Percentiles rank a stretch among this genome's conserved stretches.
Conservation (phyloP, 176 grass and related monocot species). For the Oropetium thomaeum region DNA sequence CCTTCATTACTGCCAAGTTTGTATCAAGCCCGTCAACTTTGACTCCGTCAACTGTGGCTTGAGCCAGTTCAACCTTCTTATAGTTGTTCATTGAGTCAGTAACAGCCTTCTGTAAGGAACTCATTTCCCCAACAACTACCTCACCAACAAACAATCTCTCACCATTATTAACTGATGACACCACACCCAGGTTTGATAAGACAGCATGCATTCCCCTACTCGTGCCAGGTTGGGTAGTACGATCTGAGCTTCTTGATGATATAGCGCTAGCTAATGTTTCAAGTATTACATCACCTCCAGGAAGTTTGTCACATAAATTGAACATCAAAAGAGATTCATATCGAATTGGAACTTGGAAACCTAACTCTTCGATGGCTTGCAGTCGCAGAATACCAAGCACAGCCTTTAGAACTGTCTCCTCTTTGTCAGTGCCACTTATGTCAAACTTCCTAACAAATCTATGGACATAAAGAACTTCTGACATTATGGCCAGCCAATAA, state of each 20-base stretch:
- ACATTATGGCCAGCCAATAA: conserved; percentile 89
- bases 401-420: conserved; percentile 79
- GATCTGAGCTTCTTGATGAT: conserved; percentile 51
- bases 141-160: conserved; percentile 85
- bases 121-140: conserved; percentile 81
- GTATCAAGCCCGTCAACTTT: conserved; percentile 98
- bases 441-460: conserved; percentile 71
- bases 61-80: conserved; percentile 83
- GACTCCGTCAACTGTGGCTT: conserved; percentile 85
- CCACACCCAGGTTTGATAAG: conserved; percentile 80
- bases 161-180: conserved; percentile 47
- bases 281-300: conserved; percentile 88
- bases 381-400: conserved; percentile 68
- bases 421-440: conserved; percentile 65
- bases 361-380: conserved; percentile 78
- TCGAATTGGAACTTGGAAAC: conserved; percentile 44
- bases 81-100: conserved; percentile 76
- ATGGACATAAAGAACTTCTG: conserved; percentile 76
- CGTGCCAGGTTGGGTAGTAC: conserved; percentile 37
- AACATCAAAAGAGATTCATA: conserved; percentile 77
- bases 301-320: conserved; percentile 92
- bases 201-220: conserved; percentile 62
- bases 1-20: conserved; percentile 98
- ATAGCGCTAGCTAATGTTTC: conserved; percentile 71
- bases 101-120: conserved; percentile 77